A percentile compares a stretch with the other conserved stretches of the same genome.
These are phyloP conservation scores for Lasiosphaeria ovina DNA, from an alignment of 495 filamentous ascomycete genomes.

Conservation along the genomic window DNA sequence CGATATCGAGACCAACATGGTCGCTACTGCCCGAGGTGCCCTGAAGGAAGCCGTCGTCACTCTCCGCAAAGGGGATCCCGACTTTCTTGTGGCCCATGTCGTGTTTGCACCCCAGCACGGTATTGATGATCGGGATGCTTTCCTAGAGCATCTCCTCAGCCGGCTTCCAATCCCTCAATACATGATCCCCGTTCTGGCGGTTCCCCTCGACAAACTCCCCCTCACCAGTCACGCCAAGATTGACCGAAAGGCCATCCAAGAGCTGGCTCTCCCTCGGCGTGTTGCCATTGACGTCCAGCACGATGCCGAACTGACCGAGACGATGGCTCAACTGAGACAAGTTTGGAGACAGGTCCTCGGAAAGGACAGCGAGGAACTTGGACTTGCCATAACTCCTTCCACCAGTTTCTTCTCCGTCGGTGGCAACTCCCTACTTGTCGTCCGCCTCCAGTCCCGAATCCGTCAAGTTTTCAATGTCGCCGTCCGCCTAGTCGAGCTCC, in stretches of 20 bases:
- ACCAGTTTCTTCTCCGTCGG: too few species aligned
- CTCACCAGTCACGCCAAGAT: conserved; percentile 14
- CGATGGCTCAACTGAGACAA: too few species aligned
- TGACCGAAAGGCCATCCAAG: conserved; percentile 7
- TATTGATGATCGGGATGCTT: background rate
- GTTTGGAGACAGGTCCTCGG: too few species aligned
- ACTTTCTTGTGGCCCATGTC: conserved; percentile 18
- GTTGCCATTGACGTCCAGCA: too few species aligned
- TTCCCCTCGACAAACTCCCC: conserved; percentile 17
- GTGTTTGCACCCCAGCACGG: conserved; percentile 4
- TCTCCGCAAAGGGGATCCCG: background rate
- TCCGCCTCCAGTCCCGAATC: too few species aligned
- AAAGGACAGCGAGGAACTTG: too few species aligned
- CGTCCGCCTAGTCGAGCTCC: too few species aligned
- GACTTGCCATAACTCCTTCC: too few species aligned
- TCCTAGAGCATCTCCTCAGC: background rate
- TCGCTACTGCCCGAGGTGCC: conserved; percentile 14
- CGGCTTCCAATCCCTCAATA: conserved; percentile 15
- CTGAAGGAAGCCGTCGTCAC: conserved; percentile 13
- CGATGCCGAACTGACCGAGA: too few species aligned
- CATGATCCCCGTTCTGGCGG: conserved; percentile 27
- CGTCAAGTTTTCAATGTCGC: too few species aligned
- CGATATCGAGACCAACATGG: conserved; percentile 38
- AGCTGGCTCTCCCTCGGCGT: too few species aligned
- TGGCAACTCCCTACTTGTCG: too few species aligned